A percentile compares a stretch with the other conserved stretches of the same genome.
phyloP scores from a whole-genome alignment of 805 yeast genomes.

The Danielozyma ontarioensis region DNA sequence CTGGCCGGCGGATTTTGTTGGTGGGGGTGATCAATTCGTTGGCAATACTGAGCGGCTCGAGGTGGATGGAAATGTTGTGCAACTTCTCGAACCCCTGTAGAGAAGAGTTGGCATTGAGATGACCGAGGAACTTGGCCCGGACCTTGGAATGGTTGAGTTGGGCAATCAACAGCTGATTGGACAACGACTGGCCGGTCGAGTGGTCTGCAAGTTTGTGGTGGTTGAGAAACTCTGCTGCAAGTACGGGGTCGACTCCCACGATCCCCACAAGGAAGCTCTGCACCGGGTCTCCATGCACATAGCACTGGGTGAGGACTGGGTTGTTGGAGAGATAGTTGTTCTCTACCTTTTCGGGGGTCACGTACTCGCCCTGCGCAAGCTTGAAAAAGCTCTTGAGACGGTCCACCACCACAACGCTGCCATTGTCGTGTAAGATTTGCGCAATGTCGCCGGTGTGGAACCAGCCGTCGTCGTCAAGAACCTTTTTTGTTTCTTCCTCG shows the following conservation, averaged over 20 bases:
- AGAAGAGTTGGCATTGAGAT: constrained; percentile 5
- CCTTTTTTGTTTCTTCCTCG: constrained; percentile 17
- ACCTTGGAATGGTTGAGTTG: constrained; percentile 11
- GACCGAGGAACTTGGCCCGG: constrained; percentile 7
- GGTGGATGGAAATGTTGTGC: constrained; percentile 20
- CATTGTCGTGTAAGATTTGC: constrained; percentile 6
- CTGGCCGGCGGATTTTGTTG: constrained; percentile 40
- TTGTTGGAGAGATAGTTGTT: constrained; percentile 7
- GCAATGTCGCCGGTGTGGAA: constrained; percentile 23
- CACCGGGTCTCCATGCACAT: constrained; percentile 29
- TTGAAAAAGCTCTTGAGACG: constrained; percentile 15
- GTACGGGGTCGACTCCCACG: constrained; percentile 17
- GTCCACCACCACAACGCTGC: constrained; percentile 10
- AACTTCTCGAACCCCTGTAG: constrained; percentile 19
- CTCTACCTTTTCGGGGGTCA: constrained; percentile 14
- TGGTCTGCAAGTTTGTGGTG: constrained; percentile 7
- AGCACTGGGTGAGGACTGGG: constrained; percentile 24
- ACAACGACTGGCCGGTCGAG: constrained; percentile 9
- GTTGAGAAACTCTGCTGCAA: constrained; percentile 10
- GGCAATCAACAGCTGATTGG: constrained; percentile 9
- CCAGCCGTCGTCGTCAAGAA: constrained; percentile 20
- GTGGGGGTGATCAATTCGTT: constrained; percentile 24
- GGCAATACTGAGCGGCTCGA: constrained; percentile 22
- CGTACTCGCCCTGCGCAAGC: constrained; percentile 15
- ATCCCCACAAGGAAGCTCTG: constrained; percentile 19